Percentiles rank a stretch among this genome's conserved stretches.
These are phyloP conservation scores for Fusarium sp. DNA, from an alignment of 2,329 filamentous ascomycete genomes.

Conservation along the genomic window DNA sequence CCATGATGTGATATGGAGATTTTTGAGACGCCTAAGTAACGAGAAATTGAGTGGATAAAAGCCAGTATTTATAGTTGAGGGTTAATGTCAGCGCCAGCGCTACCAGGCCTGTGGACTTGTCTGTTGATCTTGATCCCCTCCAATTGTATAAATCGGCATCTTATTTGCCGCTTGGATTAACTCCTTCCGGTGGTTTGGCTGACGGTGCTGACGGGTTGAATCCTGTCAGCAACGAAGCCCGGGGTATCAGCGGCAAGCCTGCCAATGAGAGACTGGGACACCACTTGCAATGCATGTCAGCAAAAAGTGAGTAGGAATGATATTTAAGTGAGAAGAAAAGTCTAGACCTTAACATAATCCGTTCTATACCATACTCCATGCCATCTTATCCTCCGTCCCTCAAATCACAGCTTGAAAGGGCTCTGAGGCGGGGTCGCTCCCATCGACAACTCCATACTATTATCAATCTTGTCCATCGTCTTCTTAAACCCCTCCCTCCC, in stretches of 20 bases:
- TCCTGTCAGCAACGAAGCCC: background rate
- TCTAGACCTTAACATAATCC: background rate
- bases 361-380: background rate
- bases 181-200: background rate
- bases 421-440: conserved; percentile 36
- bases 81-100: background rate
- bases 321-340: background rate
- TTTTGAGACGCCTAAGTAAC: accelerated
- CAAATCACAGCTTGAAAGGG: conserved; percentile 1
- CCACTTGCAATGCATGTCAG: background rate
- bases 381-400: accelerated
- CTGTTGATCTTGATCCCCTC: background rate
- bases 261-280: background rate
- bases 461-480: conserved; percentile 61
- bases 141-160: accelerated
- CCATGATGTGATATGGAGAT: background rate
- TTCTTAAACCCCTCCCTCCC: conserved; percentile 56
- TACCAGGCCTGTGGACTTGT: background rate
- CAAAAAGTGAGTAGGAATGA: background rate
- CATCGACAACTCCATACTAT: conserved; percentile 51
- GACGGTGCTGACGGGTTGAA: background rate
- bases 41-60: accelerated
- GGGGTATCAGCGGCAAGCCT: background rate
- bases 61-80: background rate
- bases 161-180: background rate